phyloP scores from a whole-genome alignment of 768 basidiomycete species.

The Xanthoconium stramineum region DNA sequence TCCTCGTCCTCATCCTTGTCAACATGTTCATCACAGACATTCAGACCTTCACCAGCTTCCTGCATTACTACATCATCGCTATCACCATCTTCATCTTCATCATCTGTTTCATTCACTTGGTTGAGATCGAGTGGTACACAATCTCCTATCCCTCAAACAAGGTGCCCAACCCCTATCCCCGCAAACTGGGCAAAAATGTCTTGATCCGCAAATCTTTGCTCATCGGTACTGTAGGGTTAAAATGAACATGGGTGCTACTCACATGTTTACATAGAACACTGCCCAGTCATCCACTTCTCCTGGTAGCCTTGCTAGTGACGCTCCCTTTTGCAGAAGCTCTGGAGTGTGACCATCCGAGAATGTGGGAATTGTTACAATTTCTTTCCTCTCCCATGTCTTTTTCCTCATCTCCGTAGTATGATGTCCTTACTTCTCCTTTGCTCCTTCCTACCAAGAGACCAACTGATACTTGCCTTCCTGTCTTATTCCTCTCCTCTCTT shows the following conservation, averaged over 20 bases:
- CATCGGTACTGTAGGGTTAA: not conserved
- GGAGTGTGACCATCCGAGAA: not conserved
- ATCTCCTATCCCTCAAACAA: not conserved
- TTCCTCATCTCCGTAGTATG: too few species aligned
- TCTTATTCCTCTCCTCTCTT: too few species aligned
- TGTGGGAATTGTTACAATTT: not conserved
- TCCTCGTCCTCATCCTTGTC: not conserved
- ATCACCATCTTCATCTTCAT: not conserved
- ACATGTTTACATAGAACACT: constrained; percentile 10
- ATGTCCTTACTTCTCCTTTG: too few species aligned
- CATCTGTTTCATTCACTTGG: too few species aligned
- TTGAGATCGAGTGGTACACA: not conserved
- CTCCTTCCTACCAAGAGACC: too few species aligned
- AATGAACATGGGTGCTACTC: not conserved
- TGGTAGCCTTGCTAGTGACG: not conserved
- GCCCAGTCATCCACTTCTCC: not conserved
- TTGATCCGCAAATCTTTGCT: not conserved
- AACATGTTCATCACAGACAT: not conserved
- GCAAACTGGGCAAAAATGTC: not conserved
- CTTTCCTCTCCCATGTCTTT: too few species aligned
- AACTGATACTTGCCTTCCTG: too few species aligned
- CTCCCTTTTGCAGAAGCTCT: not conserved
- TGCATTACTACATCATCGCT: not conserved
- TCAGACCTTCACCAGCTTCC: not conserved
- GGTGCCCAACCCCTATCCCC: not conserved